Evolutionary conservation across 1,284 basidiomycete species (phyloP).

Genomic region (Athelia psychrophila): DNA sequence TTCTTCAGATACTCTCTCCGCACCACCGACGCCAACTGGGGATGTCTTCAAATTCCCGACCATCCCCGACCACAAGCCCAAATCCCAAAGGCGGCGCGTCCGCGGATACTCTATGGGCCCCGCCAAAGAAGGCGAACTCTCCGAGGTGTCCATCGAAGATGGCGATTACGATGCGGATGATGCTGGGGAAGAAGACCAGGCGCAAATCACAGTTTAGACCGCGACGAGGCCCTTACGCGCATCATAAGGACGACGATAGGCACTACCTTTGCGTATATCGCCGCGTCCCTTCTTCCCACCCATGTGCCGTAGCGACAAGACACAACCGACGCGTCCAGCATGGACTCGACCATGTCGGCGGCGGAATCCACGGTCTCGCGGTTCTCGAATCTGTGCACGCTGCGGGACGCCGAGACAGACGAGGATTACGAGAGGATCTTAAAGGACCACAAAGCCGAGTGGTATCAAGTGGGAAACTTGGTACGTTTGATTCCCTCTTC

Average conservation of each 20-base stretch:
- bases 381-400: conserved; percentile 53
- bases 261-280: conserved; percentile 11
- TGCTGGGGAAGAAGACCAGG: background rate
- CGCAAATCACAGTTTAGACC: background rate
- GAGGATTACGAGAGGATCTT: conserved; percentile 48
- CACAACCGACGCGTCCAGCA: conserved; percentile 26
- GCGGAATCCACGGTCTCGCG: conserved; percentile 41
- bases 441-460: conserved; percentile 42
- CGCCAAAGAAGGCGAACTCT: background rate
- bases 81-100: background rate
- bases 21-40: background rate
- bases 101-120: background rate
- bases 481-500: conserved; percentile 21
- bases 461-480: conserved; percentile 47
- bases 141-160: background rate
- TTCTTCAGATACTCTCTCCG: background rate
- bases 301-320: conserved; percentile 24
- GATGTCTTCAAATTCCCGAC: background rate
- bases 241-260: background rate
- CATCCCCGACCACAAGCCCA: background rate
- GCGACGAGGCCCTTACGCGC: background rate
- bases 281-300: conserved; percentile 29
- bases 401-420: conserved; percentile 44
- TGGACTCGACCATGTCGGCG: conserved; percentile 26
- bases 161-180: background rate